These are phyloP conservation scores for Podospora australis DNA, from an alignment of 495 filamentous ascomycete species.

Conservation along the genomic window DNA sequence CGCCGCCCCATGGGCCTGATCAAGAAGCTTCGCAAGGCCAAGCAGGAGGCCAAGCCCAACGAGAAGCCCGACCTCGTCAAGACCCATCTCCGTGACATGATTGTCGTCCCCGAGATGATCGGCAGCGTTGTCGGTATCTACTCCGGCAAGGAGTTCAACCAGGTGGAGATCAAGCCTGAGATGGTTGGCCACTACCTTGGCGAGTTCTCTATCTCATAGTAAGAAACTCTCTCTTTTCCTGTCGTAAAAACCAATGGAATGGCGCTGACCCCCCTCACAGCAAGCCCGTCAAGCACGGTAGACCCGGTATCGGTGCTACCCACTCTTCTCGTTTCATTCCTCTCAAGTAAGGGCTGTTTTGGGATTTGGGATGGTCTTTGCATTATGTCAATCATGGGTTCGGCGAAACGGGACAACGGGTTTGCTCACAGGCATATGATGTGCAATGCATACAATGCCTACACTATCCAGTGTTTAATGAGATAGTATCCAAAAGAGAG, in stretches of 20 bases:
- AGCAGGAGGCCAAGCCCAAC: constrained; percentile 99
- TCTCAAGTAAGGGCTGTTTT: constrained; percentile 85
- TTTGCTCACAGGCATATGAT: constrained; percentile 29
- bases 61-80: constrained; percentile 99
- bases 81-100: constrained; percentile 99
- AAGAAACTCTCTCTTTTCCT: constrained; percentile 40
- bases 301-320: constrained; percentile 99
- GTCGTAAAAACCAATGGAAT: constrained; percentile 1
- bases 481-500: constrained; percentile 26
- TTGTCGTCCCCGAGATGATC: constrained; percentile 99
- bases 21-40: constrained; percentile 99
- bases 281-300: constrained; percentile 99
- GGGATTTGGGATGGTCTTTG: constrained; percentile 33
- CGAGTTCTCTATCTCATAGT: constrained; percentile 99
- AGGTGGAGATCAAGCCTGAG: constrained; percentile 99
- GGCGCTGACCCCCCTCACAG: constrained; percentile 48
- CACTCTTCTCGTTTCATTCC: constrained; percentile 99
- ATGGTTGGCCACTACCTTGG: constrained; percentile 99
- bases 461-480: constrained; percentile 21
- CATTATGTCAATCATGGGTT: constrained; percentile 37
- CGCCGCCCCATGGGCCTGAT: constrained; percentile 99
- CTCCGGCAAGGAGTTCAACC: constrained; percentile 99
- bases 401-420: constrained; percentile 36
- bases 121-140: constrained; percentile 97
- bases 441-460: constrained; percentile 20